A percentile compares a stretch with the other conserved stretches of the same genome.
phyloP scores from a whole-genome alignment of 495 filamentous ascomycete genomes.

The Staphylotrichum longicolle region DNA sequence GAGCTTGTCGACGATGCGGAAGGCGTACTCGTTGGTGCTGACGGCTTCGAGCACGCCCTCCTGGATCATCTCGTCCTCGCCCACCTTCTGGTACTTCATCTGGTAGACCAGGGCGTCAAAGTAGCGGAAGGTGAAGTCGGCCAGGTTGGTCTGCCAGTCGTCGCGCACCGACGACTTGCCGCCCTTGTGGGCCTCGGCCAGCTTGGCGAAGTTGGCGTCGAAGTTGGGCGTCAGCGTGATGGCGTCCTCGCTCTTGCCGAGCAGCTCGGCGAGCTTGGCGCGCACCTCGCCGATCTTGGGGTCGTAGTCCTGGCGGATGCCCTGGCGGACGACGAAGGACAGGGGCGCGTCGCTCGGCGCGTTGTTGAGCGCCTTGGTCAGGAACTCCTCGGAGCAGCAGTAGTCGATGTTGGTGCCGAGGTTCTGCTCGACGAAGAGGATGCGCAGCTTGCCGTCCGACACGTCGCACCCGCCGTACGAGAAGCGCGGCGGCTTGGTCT shows the following conservation, averaged over 20 bases:
- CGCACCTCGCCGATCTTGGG: slow-evolving; percentile 35
- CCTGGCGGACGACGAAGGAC: slow-evolving; percentile 42
- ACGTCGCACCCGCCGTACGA: slow-evolving; percentile 47
- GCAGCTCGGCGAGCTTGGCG: slow-evolving; percentile 37
- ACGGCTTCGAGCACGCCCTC: slow-evolving; percentile 48
- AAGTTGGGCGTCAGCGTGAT: slow-evolving; percentile 48
- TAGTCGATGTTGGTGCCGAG: slow-evolving; percentile 48
- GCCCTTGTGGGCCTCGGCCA: slow-evolving; percentile 32
- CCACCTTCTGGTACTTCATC: slow-evolving; percentile 44
- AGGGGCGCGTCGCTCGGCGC: slow-evolving; percentile 35
- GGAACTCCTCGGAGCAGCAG: slow-evolving; percentile 32
- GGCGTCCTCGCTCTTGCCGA: slow-evolving; percentile 39
- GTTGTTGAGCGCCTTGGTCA: slow-evolving; percentile 44
- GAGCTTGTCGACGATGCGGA: slow-evolving; percentile 50
- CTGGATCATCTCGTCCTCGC: slow-evolving; percentile 46
- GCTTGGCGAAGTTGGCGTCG: slow-evolving; percentile 48
- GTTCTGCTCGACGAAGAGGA: slow-evolving; percentile 44
- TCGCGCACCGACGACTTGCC: slow-evolving; percentile 32
- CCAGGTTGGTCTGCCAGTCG: slow-evolving; percentile 46
- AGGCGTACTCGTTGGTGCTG: slow-evolving; percentile 37
- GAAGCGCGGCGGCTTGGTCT: slow-evolving; percentile 38
- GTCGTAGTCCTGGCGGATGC: slow-evolving; percentile 48
- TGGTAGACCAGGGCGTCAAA: slow-evolving; percentile 41
- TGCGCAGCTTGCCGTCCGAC: slow-evolving; percentile 45
- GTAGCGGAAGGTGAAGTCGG: slow-evolving; percentile 38